Conservation (phyloP, 1,284 basidiomycete genomes). For the Moesziomyces antarcticus region DNA sequence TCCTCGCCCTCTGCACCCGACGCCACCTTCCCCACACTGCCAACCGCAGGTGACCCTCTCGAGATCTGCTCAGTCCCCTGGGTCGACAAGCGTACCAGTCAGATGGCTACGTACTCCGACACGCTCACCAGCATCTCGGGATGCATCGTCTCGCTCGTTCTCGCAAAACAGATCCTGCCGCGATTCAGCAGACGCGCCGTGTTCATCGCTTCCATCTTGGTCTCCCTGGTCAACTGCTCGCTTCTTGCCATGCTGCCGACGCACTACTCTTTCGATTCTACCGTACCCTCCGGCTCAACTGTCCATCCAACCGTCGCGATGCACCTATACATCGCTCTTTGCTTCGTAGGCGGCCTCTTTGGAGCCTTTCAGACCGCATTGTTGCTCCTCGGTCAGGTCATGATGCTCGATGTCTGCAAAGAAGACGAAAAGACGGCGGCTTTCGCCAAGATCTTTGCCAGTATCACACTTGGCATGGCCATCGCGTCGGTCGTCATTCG, state of each 20-base stretch:
- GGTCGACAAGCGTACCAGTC: conserved; percentile 35
- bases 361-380: conserved; percentile 13
- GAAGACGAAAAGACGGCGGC: conserved; percentile 33
- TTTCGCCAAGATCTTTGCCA: conserved; percentile 15
- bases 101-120: conserved; percentile 17
- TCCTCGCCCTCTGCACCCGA: conserved; percentile 7
- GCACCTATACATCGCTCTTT: conserved; percentile 6
- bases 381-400: conserved; percentile 25
- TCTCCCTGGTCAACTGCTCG: not conserved
- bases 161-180: conserved; percentile 24
- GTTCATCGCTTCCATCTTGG: not conserved
- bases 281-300: conserved; percentile 18
- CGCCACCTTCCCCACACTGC: conserved; percentile 17
- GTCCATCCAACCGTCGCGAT: conserved; percentile 22
- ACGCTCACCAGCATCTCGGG: conserved; percentile 8
- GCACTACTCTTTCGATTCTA: conserved; percentile 39
- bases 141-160: conserved; percentile 17
- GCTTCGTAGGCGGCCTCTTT: conserved; percentile 8
- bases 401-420: conserved; percentile 27
- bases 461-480: conserved; percentile 23
- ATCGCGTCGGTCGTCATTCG: conserved; percentile 11
- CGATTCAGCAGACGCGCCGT: conserved; percentile 20
- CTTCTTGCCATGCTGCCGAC: conserved; percentile 18
- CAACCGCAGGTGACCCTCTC: conserved; percentile 15
- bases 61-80: conserved; percentile 26